Evolutionary conservation across 2,329 filamentous ascomycete genomes (phyloP).

Genomic region (Cercospora sp.): DNA sequence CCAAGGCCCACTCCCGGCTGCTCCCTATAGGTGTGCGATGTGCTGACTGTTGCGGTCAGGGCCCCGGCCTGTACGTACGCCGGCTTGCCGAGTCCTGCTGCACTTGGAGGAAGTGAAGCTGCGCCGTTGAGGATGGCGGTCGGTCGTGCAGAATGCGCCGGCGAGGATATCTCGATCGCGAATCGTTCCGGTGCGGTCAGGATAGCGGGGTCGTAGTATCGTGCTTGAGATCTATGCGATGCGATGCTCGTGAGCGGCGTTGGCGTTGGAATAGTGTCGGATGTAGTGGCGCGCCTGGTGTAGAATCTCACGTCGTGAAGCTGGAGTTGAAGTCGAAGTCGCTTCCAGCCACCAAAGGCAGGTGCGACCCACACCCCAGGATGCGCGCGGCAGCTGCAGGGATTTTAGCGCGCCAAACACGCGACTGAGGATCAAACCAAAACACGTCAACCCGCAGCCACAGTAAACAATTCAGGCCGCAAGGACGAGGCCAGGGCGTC

Average conservation of each 20-base stretch:
- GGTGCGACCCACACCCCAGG: background rate
- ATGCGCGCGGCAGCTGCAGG: background rate
- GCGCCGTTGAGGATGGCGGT: background rate
- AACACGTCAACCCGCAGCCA: constrained; percentile 10
- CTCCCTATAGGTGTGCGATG: constrained; percentile 6
- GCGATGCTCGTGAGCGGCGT: constrained; percentile 8
- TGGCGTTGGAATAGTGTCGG: constrained; percentile 2
- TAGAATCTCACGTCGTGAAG: constrained; percentile 11
- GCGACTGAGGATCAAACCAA: constrained; percentile 8
- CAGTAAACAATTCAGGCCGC: background rate
- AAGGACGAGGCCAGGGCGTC: constrained; percentile 21
- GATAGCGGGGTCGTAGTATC: background rate
- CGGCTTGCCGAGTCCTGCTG: constrained; percentile 1
- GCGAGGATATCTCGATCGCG: constrained; percentile 4
- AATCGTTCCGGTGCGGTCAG: background rate
- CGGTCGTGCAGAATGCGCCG: constrained; percentile 10
- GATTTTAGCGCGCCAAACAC: constrained; percentile 2
- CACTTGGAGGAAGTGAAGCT: background rate
- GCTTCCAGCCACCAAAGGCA: background rate
- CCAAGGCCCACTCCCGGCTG: constrained; percentile 1
- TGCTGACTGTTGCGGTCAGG: background rate
- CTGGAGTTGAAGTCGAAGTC: constrained; percentile 3
- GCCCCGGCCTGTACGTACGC: background rate
- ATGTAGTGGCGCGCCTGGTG: background rate
- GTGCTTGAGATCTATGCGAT: background rate